Conservation (phyloP, 805 yeast species). For the Yarrowia sp. region DNA sequence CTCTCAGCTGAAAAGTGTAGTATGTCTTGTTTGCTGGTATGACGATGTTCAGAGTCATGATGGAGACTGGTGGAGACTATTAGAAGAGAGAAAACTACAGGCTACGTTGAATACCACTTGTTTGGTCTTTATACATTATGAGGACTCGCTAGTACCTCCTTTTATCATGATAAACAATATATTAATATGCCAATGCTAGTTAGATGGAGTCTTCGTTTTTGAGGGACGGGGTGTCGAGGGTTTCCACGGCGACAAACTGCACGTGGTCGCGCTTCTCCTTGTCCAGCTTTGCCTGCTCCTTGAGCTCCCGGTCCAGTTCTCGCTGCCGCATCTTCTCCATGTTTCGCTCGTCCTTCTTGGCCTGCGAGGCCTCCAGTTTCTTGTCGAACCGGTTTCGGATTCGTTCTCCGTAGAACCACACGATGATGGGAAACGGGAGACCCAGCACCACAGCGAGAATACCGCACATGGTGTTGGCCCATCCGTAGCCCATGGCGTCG, state of each 20-base stretch:
- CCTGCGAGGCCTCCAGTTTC: slow-evolving; percentile 58
- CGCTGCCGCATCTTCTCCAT: slow-evolving; percentile 47
- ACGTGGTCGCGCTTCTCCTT: slow-evolving; percentile 7
- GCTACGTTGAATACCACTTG: no score
- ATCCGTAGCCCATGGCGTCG: slow-evolving; percentile 63
- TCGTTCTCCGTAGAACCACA: slow-evolving; percentile 62
- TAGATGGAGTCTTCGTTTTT: slow-evolving; percentile 7
- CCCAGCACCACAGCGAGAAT: slow-evolving; percentile 64
- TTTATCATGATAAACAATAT: neutral
- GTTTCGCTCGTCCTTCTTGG: slow-evolving; percentile 54
- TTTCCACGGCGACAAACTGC: slow-evolving; percentile 3
- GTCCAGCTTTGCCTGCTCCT: slow-evolving; percentile 12
- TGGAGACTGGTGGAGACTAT: no score
- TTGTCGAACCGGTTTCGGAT: slow-evolving; percentile 66
- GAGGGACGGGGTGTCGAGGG: neutral
- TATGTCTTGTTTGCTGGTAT: no score
- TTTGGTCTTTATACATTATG: no score
- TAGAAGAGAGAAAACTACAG: no score
- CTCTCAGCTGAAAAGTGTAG: no score
- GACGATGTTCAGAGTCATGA: no score
- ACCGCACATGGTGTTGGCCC: slow-evolving; percentile 73
- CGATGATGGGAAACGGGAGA: slow-evolving; percentile 68
- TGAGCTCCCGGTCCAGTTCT: slow-evolving; percentile 16
- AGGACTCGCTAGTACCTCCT: no score
- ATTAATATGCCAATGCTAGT: slow-evolving; percentile 22